A percentile compares a stretch with the other conserved stretches of the same genome.
Conservation (phyloP, 768 basidiomycete species). For the Dictyophora rubrovolvata region DNA sequence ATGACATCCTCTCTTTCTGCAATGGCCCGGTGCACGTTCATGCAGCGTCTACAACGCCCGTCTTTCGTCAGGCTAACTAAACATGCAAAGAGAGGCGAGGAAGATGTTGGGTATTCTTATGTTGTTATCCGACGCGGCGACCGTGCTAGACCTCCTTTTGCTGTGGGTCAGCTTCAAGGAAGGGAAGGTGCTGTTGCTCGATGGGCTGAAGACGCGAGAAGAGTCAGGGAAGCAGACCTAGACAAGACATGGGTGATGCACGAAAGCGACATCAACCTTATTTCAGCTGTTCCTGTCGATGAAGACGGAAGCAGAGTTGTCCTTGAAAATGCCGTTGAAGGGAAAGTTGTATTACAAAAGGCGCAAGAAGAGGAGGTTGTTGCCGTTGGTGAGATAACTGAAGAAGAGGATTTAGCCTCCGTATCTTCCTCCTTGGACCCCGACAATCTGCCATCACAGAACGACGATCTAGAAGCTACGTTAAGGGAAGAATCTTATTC, state of each 20-base stretch:
- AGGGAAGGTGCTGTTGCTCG: slow-evolving; percentile 13
- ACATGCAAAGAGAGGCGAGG: slow-evolving; percentile 74
- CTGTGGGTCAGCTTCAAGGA: slow-evolving; percentile 4
- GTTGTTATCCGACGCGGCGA: slow-evolving; percentile 74
- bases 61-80: slow-evolving; percentile 80
- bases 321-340: neutral
- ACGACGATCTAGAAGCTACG: slow-evolving; percentile 35
- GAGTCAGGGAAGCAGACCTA: neutral
- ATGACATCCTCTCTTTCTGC: slow-evolving; percentile 38
- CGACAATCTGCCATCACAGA: slow-evolving; percentile 37
- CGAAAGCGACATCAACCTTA: slow-evolving; percentile 7
- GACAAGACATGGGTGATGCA: slow-evolving; percentile 9
- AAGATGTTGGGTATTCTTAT: slow-evolving; percentile 85
- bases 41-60: slow-evolving; percentile 81
- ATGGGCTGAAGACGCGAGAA: slow-evolving; percentile 9
- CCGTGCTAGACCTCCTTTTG: slow-evolving; percentile 35
- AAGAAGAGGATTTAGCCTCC: neutral
- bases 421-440: slow-evolving; percentile 33
- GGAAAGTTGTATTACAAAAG: neutral
- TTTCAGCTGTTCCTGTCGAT: neutral
- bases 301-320: neutral
- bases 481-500: slow-evolving; percentile 67
- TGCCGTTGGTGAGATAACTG: slow-evolving; percentile 16
- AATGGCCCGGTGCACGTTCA: slow-evolving; percentile 54
- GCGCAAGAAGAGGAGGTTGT: slow-evolving; percentile 17